phyloP scores from a whole-genome alignment of 208 protist species.

The Leishmania guyanensis region DNA sequence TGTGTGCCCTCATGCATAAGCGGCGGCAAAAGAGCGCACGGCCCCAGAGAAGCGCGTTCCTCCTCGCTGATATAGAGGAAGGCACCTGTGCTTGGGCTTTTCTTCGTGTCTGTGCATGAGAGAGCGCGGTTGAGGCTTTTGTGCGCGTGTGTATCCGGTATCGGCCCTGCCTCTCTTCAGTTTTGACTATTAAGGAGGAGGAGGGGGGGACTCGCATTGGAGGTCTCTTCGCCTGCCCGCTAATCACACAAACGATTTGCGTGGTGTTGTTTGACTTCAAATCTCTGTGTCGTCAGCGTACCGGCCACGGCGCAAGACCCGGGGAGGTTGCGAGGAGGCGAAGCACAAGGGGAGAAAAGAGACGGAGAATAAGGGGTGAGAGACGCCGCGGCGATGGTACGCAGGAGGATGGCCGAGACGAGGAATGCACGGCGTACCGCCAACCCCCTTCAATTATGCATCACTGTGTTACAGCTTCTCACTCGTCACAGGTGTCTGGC shows the following conservation, averaged over 20 bases:
- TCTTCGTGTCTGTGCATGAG: constrained; percentile 4
- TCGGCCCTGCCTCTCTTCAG: neutral
- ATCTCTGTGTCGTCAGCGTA: neutral
- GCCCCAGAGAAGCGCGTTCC: neutral
- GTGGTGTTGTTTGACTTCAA: neutral
- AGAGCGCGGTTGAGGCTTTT: neutral
- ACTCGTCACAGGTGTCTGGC: neutral
- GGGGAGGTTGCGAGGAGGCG: neutral
- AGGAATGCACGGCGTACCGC: neutral
- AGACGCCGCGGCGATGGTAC: neutral
- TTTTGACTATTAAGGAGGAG: neutral
- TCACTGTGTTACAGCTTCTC: neutral
- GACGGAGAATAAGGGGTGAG: neutral
- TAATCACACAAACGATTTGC: no score
- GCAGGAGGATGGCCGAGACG: neutral
- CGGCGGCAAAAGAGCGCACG: neutral
- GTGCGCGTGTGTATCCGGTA: neutral
- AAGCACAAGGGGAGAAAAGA: neutral
- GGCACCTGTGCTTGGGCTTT: neutral
- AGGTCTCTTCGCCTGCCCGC: no score
- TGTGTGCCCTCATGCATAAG: neutral
- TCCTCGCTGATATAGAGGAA: neutral
- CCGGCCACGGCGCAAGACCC: neutral
- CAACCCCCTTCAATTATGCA: neutral
- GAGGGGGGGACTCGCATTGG: neutral